phyloP scores from a whole-genome alignment of 805 yeast genomes.

The Clavispora carvajalis region DNA sequence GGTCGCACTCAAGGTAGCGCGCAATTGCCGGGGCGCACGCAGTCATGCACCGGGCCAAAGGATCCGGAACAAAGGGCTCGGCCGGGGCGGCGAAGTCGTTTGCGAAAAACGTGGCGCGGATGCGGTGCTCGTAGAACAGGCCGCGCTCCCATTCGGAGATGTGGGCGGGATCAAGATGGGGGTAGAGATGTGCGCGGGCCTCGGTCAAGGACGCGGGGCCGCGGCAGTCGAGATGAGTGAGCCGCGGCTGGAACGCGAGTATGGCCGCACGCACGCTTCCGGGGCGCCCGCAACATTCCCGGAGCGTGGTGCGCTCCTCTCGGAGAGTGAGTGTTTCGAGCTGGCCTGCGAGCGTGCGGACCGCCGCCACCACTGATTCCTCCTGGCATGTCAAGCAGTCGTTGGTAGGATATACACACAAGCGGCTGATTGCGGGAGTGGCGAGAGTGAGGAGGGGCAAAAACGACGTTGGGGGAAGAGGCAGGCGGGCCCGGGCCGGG shows the following conservation, averaged over 20 bases:
- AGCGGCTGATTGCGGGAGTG: conserved; percentile 4
- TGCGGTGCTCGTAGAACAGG: conserved; percentile 4
- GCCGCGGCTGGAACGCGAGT: conserved; percentile 3
- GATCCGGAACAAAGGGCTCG: conserved; percentile 5
- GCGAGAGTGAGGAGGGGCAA: background rate
- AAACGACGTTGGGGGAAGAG: background rate
- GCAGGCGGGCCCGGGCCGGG: too few species aligned
- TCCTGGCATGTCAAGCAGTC: conserved; percentile 11
- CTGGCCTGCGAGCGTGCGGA: conserved; percentile 2
- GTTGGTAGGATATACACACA: conserved; percentile 7
- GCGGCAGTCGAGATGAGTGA: conserved; percentile 4
- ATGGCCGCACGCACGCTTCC: conserved; percentile 2
- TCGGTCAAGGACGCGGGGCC: conserved; percentile 4
- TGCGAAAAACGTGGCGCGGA: conserved; percentile 5
- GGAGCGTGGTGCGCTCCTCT: too few species aligned
- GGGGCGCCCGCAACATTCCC: conserved; percentile 3
- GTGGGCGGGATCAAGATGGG: conserved; percentile 2
- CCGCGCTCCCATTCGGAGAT: conserved; percentile 8
- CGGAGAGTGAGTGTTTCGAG: conserved; percentile 4
- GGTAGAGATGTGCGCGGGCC: conserved; percentile 2
- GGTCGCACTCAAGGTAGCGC: background rate
- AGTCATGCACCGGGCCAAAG: background rate
- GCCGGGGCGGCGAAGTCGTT: conserved; percentile 1
- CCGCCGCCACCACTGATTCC: background rate
- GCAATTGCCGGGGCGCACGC: background rate